Percentiles rank a stretch among this genome's conserved stretches.
Conservation (phyloP, 371 early-diverging fungal species). For the Choanephora cucurbitarum region DNA sequence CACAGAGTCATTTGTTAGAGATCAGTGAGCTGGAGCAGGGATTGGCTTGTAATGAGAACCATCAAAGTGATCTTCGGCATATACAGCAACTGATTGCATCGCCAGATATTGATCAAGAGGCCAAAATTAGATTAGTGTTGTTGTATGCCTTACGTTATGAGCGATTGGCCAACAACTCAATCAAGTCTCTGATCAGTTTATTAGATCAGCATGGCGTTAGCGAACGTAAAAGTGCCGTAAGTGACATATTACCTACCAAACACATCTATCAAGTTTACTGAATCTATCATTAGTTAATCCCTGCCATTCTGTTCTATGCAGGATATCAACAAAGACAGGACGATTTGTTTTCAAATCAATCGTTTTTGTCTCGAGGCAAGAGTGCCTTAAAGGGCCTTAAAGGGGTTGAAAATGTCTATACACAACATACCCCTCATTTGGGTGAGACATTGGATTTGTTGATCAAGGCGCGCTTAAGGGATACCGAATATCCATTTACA, state of each 20-base stretch:
- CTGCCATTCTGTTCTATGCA: slow-evolving; percentile 76
- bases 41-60: slow-evolving; percentile 86
- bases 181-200: slow-evolving; percentile 64
- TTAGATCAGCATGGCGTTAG: slow-evolving; percentile 70
- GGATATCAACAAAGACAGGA: slow-evolving; percentile 84
- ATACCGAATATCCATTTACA: slow-evolving; percentile 77
- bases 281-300: slow-evolving; percentile 54
- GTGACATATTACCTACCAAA: no score
- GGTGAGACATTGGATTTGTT: slow-evolving; percentile 75
- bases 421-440: slow-evolving; percentile 90
- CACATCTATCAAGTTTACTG: no score
- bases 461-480: slow-evolving; percentile 81
- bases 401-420: slow-evolving; percentile 98
- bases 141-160: slow-evolving; percentile 93
- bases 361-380: slow-evolving; percentile 79
- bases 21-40: slow-evolving; percentile 94
- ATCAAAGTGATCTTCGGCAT: slow-evolving; percentile 75
- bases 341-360: slow-evolving; percentile 85
- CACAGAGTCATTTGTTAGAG: slow-evolving; percentile 71
- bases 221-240: slow-evolving; percentile 72
- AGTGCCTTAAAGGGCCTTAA: slow-evolving; percentile 86
- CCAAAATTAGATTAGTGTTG: slow-evolving; percentile 79
- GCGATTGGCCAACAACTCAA: slow-evolving; percentile 70
- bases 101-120: slow-evolving; percentile 66
- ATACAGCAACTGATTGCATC: slow-evolving; percentile 71